phyloP scores from a whole-genome alignment of 2,329 filamentous ascomycete species.

The Trichoderma asperellum region DNA sequence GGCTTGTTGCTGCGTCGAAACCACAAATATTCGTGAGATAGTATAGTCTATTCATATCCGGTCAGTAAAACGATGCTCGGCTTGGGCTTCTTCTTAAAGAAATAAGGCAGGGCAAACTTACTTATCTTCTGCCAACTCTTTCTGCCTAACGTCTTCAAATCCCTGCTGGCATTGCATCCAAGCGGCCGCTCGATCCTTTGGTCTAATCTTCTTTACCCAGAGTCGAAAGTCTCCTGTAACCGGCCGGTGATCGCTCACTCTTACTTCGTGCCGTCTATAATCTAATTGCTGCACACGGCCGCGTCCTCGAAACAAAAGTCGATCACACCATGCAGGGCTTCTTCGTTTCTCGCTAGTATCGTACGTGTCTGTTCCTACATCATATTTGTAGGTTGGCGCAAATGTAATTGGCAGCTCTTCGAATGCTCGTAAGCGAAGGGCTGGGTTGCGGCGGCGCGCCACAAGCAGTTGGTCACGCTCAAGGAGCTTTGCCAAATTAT shows the following conservation, averaged over 20 bases:
- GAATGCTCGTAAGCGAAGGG: slow-evolving; percentile 85
- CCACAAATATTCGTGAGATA: slow-evolving; percentile 58
- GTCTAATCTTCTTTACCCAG: slow-evolving; percentile 79
- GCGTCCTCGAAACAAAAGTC: slow-evolving; percentile 81
- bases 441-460: slow-evolving; percentile 84
- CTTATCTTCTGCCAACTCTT: slow-evolving; percentile 75
- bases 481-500: slow-evolving; percentile 82
- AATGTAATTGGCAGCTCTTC: slow-evolving; percentile 91
- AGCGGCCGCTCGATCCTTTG: slow-evolving; percentile 64
- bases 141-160: slow-evolving; percentile 72
- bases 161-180: slow-evolving; percentile 76
- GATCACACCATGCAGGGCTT: slow-evolving; percentile 94
- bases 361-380: slow-evolving; percentile 91
- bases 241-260: slow-evolving; percentile 89
- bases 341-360: slow-evolving; percentile 94
- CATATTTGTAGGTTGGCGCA: slow-evolving; percentile 97
- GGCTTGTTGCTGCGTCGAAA: slow-evolving; percentile 58
- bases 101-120: slow-evolving; percentile 50
- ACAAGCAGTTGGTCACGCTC: slow-evolving; percentile 93
- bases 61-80: slow-evolving; percentile 5
- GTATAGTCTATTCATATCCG: slow-evolving; percentile 47
- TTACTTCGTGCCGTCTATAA: slow-evolving; percentile 86
- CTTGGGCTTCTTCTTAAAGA: neutral
- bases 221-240: slow-evolving; percentile 85
- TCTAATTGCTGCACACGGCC: slow-evolving; percentile 85